Evolutionary conservation across 2,329 filamentous ascomycete genomes (phyloP), one percentile per base, ranked within the genome.

Genomic region (Ceratocystis albifundus): DNA sequence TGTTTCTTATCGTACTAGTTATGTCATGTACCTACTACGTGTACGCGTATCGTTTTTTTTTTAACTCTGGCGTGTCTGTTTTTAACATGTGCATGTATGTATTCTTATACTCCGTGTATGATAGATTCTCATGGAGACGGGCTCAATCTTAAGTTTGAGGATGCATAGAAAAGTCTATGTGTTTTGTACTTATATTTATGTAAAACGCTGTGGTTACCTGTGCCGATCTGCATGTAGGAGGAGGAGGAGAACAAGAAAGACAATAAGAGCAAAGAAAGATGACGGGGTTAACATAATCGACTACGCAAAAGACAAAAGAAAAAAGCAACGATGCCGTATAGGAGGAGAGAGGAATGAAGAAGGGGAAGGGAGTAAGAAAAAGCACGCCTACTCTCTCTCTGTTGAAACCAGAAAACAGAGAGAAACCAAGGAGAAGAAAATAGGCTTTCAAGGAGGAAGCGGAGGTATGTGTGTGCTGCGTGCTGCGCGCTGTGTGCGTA

Each of bases 361-460:
- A 12, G 3, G 15, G 12, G 36, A 12, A 1, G 15, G 12, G 36
- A 41, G 36, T 12, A 41, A 41, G 36, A 15, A 41, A 41, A 15
- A 41, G 36, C 36, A 41, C 36, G 12, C 10, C 4, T 12, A 41
- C 36, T 41, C 36, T 41, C 36, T 41, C 36, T 41, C 8, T 10
- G 12, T 3, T 12, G 10, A 59, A 65, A 28, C 10, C 36, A 59
- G 46, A 12, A 10, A 66, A 62, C 55, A 62, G 46, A 59, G 46
- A 0, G 17, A 66, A 62, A 62, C 55, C 61, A 53, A 50, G 25
- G 3, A 46, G 32, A 30, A 53, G 17, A 22, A 50, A 32, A 41
- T 25, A 46, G 17, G 7, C 8, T 5, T 20, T 25, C 20, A 63
- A 41, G 36, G 10, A 41, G 36, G 36, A 12, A 12, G 36, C 10